Base-by-base conservation (phyloP, 371 early-diverging fungal genomes). In the Capillidium rhysosporum region DNA sequence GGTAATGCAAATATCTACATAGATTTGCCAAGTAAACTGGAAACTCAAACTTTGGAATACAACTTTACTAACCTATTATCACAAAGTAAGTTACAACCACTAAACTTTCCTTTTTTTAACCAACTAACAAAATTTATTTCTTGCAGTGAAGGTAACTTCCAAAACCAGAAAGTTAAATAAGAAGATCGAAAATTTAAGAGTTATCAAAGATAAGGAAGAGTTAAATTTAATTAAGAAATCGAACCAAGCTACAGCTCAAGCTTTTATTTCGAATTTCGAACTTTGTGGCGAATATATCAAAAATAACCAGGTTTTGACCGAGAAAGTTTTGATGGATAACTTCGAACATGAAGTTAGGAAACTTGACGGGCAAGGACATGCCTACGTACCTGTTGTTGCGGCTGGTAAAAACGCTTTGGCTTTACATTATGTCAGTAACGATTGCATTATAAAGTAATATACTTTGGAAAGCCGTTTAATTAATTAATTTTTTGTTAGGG, bases 351-450 rank as follows among this genome's bases (percentile, higher is more conserved):
- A 84, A 30, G 74, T 74, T 40, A 69, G 81, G 47, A 66, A 70
- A 68, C 65, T 73, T 34, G 87, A 86, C 0, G 77, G 83, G 0
- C 74, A 69, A 39, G 77, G 77, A n/a, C 66, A 88, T 29, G 89
- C 91, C 4, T 97, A 94, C 66, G 91, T 97, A 5, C 98, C 98
- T 1, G 98, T 97, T 0, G 88, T 94, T 24, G 95, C 92, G 1
- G 76, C 84, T 14, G 94, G 94, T n/a, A 71, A 72, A 25, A 90
- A 92, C 59, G 91, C 92, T 5, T 65, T 90, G 55, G 79, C 83
- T 4, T 71, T 97, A 73, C 98, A 97, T 62, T 97, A 94, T 66
- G 91, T 91, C 24, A 70, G 76, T 53, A 97, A 97, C 63, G 77
- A 85, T 56, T 76, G 76, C 63, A 61, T 68, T 25, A 57, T 82